Percentiles rank a stretch among this genome's conserved stretches.
Conservation (phyloP, 1,284 basidiomycete genomes). For the Apiotrichum domesticum region DNA sequence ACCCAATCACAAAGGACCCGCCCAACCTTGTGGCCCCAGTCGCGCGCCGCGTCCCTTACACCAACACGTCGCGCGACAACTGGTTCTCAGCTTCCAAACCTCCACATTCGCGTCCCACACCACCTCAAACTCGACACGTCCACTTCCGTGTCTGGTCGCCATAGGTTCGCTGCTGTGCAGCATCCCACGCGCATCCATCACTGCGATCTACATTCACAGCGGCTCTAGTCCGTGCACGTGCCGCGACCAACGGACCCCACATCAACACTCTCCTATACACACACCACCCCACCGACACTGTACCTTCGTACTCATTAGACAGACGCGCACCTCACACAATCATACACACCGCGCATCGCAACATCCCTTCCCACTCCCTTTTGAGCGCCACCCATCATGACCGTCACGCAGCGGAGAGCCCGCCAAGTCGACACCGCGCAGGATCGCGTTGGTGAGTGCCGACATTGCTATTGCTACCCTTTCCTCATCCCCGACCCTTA, state of each 20-base stretch:
- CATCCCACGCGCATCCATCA: too few species aligned
- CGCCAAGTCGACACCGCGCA: conserved; percentile 32
- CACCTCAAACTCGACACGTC: too few species aligned
- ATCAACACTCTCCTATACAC: neutral
- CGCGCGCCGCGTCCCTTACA: neutral
- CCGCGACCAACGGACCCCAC: too few species aligned
- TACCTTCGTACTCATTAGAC: too few species aligned
- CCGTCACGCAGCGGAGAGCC: conserved; percentile 42
- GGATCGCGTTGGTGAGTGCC: conserved; percentile 33
- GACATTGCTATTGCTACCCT: neutral
- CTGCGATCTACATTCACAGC: too few species aligned
- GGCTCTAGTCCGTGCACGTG: too few species aligned
- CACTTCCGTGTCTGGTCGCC: too few species aligned
- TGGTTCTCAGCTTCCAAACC: neutral
- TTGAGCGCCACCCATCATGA: conserved; percentile 27
- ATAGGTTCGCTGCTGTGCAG: too few species aligned
- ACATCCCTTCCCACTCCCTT: too few species aligned
- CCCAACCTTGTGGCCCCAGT: neutral
- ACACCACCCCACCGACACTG: neutral
- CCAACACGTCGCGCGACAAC: neutral
- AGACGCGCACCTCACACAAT: too few species aligned
- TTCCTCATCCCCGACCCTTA: neutral
- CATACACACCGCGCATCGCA: too few species aligned
- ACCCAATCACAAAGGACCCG: neutral
- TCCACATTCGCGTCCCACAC: neutral